Evolutionary conservation across 2,329 filamentous ascomycete species (phyloP).

Genomic region (Calonectria multiphialidica): DNA sequence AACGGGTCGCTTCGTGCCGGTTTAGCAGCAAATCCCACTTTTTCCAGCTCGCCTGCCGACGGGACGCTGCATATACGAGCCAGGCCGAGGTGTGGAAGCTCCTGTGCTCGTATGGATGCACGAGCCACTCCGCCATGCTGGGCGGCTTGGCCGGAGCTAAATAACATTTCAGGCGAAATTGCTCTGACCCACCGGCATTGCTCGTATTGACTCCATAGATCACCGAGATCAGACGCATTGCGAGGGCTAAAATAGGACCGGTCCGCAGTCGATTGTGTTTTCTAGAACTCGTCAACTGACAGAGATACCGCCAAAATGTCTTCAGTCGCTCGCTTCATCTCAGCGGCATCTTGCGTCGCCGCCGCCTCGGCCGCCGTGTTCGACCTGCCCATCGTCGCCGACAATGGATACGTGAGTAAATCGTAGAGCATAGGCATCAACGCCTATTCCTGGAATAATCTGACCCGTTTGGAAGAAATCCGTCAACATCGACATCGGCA

Average conservation of each 20-base stretch:
- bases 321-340: not conserved
- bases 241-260: not conserved
- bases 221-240: not conserved
- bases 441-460: not conserved
- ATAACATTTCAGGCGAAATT: not conserved
- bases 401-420: conserved; percentile 29
- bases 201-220: not conserved
- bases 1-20: not conserved
- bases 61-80: not conserved
- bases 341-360: conserved; percentile 1
- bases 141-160: not conserved
- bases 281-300: not conserved
- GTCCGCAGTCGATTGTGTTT: not conserved
- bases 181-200: not conserved
- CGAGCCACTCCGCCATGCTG: not conserved
- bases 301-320: not conserved
- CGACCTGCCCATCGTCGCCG: conserved; percentile 26
- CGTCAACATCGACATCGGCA: conserved; percentile 38
- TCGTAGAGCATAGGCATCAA: not conserved
- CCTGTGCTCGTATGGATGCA: not conserved
- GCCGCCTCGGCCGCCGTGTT: conserved; percentile 11
- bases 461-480: conserved; percentile 6
- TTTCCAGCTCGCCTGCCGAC: not conserved
- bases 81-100: not conserved
- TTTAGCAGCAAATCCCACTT: not conserved